These are phyloP conservation scores for Fusarium sp. DNA, from an alignment of 2,329 filamentous ascomycete genomes.

Conservation along the genomic window DNA sequence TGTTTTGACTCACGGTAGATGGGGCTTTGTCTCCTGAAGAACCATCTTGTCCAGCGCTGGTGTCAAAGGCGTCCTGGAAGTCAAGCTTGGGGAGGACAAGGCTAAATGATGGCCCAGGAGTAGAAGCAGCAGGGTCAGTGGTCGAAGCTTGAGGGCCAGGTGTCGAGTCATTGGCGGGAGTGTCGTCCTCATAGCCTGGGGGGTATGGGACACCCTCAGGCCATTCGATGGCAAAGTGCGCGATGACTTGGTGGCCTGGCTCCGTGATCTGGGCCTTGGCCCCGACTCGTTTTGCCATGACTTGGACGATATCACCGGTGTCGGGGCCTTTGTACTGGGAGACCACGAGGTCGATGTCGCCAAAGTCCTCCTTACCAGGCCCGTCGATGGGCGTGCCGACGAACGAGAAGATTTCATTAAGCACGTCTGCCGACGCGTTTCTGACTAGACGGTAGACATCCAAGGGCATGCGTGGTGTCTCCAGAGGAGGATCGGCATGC, in stretches of 20 bases:
- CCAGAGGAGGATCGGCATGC: constrained; percentile 57
- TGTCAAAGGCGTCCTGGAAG: neutral
- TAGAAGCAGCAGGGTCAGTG: neutral
- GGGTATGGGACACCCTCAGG: constrained; percentile 47
- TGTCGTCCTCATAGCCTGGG: neutral
- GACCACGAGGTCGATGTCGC: constrained; percentile 79
- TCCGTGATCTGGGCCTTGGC: constrained; percentile 55
- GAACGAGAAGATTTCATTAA: constrained; percentile 62
- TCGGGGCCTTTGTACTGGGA: constrained; percentile 46
- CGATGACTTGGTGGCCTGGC: constrained; percentile 44
- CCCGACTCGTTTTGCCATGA: constrained; percentile 51
- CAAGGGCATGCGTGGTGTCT: constrained; percentile 73
- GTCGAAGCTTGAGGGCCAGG: neutral
- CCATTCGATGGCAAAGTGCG: constrained; percentile 67
- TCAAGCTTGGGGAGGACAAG: neutral
- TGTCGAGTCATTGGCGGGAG: neutral
- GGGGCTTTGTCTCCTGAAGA: neutral
- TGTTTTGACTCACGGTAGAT: constrained; percentile 1
- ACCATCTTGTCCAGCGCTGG: neutral
- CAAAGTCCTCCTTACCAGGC: constrained; percentile 73
- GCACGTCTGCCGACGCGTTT: constrained; percentile 55
- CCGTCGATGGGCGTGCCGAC: constrained; percentile 74
- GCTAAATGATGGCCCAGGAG: neutral
- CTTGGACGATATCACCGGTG: constrained; percentile 47
- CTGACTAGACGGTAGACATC: constrained; percentile 66